These are phyloP conservation scores for Nitzschia sp. DNA, from an alignment of 108 stramenopile genomes.

Conservation along the genomic window DNA sequence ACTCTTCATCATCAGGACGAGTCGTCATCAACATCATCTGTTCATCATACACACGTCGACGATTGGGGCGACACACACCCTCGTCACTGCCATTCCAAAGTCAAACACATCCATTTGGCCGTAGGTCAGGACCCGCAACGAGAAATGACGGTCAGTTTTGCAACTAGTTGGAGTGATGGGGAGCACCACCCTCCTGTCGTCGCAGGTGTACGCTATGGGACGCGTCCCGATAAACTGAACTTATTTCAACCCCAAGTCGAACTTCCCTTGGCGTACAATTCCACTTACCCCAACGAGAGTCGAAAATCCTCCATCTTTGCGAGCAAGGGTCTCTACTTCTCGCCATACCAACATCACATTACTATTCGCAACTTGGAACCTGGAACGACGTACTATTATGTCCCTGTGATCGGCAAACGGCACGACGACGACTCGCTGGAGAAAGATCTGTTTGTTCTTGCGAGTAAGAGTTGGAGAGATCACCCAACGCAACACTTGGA, in stretches of 20 bases:
- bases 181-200: background rate
- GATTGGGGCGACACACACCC: constrained; percentile 6
- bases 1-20: background rate
- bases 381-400: constrained; percentile 56
- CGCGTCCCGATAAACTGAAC: constrained; percentile 18
- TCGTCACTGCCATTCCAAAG: constrained; percentile 21
- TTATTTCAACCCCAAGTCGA: constrained; percentile 19
- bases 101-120: constrained; percentile 40
- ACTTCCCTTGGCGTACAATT: constrained; percentile 21
- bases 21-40: too few relatives aligned
- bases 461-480: background rate
- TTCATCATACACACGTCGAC: background rate
- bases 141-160: constrained; percentile 40
- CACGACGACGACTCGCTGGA: background rate
- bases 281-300: background rate
- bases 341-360: constrained; percentile 56
- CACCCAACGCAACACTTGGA: constrained; percentile 42
- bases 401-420: constrained; percentile 18
- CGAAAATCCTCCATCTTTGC: background rate
- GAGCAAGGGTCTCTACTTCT: constrained; percentile 10
- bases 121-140: constrained; percentile 42
- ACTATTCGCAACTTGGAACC: constrained; percentile 49
- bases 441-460: background rate
- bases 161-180: constrained; percentile 11
- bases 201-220: constrained; percentile 35